Base-by-base conservation (phyloP, 164 flowering plant genomes). In the Aristolochia fimbriata region DNA sequence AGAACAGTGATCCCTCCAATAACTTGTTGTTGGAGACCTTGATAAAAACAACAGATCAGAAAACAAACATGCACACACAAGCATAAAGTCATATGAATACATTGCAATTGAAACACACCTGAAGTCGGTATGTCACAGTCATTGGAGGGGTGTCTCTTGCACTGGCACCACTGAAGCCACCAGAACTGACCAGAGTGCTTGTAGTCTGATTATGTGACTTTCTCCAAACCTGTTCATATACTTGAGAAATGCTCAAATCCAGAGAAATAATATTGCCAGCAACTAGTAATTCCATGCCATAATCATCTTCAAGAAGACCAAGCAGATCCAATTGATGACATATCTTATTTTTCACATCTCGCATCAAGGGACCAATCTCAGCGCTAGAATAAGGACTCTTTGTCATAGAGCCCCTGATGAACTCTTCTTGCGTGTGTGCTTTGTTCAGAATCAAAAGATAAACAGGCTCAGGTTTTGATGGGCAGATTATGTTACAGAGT, bases 371-470 rank as follows among this genome's bases (percentile, higher is more conserved):
- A 74, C 99, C 99, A 73, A 94, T 84, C 76, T 94, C 99, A 62
- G 88, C 70, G 71, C 99, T 94, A 8, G 99, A 86, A 74, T 94
- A 94, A 15, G 99, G 99, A 80, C 91, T 94, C 71, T 90, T 90
- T 12, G 97, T 94, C 99, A 94, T 94, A 60, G 99, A 94, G 58
- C 99, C 99, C 81, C 99, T 79, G 66, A 94, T 94, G 61, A 88
- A 94, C 76, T 94, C 99, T 70, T 94, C 99, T 66, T 94, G 99
- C 8, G 99, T 94, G 73, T 88, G 99, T 33, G 96, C 93, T 76
- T 94, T 94, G 78, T 87, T 94, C 62, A 94, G 75, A 63, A 91
- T 80, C 70, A 94, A 71, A 58, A 82, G 76, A 78, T 88, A 94
- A 4, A 83, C 86, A 55, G 97, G 76, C 77, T 91, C 97, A 46